A percentile compares a stretch with the other conserved stretches of the same genome.
phyloP scores from a whole-genome alignment of 2,329 filamentous ascomycete genomes.

The Calonectria multiphialidica region DNA sequence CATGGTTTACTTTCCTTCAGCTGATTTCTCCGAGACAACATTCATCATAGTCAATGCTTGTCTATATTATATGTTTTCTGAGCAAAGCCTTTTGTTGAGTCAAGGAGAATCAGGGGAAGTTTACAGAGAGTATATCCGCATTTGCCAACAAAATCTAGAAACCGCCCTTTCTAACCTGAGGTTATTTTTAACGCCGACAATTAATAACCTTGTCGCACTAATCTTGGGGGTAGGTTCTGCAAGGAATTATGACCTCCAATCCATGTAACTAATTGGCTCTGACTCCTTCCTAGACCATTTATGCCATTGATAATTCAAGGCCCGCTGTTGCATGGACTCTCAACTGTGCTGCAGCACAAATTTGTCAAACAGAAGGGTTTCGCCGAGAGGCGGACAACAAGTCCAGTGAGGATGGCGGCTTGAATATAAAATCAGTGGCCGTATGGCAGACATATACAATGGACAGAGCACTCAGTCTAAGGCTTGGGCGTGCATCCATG shows the following conservation, averaged over 20 bases:
- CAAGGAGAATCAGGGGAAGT: constrained; percentile 50
- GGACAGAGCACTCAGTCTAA: constrained; percentile 69
- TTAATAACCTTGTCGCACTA: constrained; percentile 69
- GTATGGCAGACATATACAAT: constrained; percentile 68
- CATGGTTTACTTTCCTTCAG: constrained; percentile 63
- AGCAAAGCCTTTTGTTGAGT: constrained; percentile 54
- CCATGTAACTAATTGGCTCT: too few species aligned
- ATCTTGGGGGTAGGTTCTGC: constrained; percentile 62
- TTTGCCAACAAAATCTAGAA: constrained; percentile 63
- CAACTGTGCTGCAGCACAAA: constrained; percentile 66
- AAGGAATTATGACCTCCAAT: too few species aligned
- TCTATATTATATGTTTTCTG: constrained; percentile 63
- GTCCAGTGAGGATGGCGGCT: constrained; percentile 44
- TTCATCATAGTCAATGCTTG: constrained; percentile 64
- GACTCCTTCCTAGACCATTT: constrained; percentile 60
- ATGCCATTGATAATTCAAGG: constrained; percentile 72
- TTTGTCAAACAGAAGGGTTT: constrained; percentile 73
- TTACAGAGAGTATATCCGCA: constrained; percentile 52
- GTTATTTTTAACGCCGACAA: constrained; percentile 66
- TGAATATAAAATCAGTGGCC: constrained; percentile 53
- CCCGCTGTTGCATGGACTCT: constrained; percentile 73
- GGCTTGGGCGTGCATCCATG: constrained; percentile 68
- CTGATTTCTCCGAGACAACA: constrained; percentile 61
- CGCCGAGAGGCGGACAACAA: constrained; percentile 64
- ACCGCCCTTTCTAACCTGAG: constrained; percentile 64